A percentile compares a stretch with the other conserved stretches of the same genome.
Evolutionary conservation across 495 filamentous ascomycete species (phyloP).

Genomic region (Neurospora sp.): DNA sequence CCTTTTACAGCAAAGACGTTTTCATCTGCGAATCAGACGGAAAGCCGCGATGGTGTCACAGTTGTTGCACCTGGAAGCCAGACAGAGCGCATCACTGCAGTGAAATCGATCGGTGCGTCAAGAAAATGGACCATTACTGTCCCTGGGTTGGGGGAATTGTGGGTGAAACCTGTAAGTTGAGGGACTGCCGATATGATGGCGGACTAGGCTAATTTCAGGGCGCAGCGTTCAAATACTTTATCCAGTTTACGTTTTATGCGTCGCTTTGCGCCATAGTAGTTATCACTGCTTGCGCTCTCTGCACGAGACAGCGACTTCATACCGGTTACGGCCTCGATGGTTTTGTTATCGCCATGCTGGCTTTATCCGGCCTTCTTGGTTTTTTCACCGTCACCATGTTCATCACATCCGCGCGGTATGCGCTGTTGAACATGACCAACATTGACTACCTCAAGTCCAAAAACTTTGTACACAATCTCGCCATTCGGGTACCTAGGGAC

Average conservation of each 20-base stretch:
- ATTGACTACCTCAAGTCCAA: conserved; percentile 63
- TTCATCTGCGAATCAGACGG: conserved; percentile 77
- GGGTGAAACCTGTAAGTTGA: conserved; percentile 52
- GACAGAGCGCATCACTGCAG: conserved; percentile 80
- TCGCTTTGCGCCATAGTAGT: conserved; percentile 54
- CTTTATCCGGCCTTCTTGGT: conserved; percentile 53
- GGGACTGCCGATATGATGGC: neutral
- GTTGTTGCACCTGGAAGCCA: conserved; percentile 72
- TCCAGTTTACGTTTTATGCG: conserved; percentile 71
- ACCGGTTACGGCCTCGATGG: conserved; percentile 23
- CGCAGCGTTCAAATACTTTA: conserved; percentile 73
- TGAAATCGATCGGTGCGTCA: conserved; percentile 68
- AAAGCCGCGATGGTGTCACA: conserved; percentile 67
- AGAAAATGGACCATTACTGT: conserved; percentile 91
- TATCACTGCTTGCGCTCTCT: conserved; percentile 38
- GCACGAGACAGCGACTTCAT: conserved; percentile 14
- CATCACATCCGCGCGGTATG: conserved; percentile 56
- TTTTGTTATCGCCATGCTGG: conserved; percentile 27
- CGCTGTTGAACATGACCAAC: conserved; percentile 63
- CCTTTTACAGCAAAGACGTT: conserved; percentile 67
- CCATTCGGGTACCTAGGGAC: conserved; percentile 55
- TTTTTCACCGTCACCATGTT: conserved; percentile 70
- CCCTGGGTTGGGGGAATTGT: conserved; percentile 92
- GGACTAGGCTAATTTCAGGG: neutral
- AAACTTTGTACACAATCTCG: conserved; percentile 58